Base-by-base conservation (phyloP, 1,284 basidiomycete species). In the Salmacisia buchloeana region DNA sequence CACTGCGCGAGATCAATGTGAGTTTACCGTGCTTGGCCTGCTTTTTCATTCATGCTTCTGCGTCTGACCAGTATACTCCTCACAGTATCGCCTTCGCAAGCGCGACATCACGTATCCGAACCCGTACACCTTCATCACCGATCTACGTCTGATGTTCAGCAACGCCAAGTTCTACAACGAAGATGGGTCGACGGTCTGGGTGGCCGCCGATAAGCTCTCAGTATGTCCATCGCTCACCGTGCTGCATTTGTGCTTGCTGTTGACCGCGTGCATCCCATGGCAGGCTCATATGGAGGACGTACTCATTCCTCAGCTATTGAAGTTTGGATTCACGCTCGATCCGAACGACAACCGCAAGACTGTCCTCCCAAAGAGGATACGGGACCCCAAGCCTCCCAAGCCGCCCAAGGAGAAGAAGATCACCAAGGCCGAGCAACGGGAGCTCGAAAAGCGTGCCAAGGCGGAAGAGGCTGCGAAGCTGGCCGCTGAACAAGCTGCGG, bases 111-210 rank as follows among this genome's bases (percentile, higher is more conserved):
- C 38, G 39, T 79, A 78, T 66, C 67, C 72, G 59, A 77, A 72
- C 39, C 68, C 74, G 0, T 60, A 76, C 43, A 72, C 71, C 6
- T 67, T 77, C 18, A 68, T 77, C 57, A 38, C 58, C 25, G 76
- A 77, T 39, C 60, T 79, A 35, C 63, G 69, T 54, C 66, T 67
- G 29, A 79, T 79, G 76, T 69, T 77, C 54, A 68, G 69, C 68
- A 79, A 79, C 60, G 77, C 77, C 12, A 66, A 76, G 62, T 68
- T 67, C 45, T 79, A 69, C 66, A 76, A 77, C 43, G 68, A 74
- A 58, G 70, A 71, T 13, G 63, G 68, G 18, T 68, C 70, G 18
- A 46, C 59, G 3, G 64, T 77, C 25, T 77, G 73, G 74, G 61
- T 70, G 23, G 76, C 77, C 46, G 77, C 77, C 1, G 65, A 70